Percentiles rank a stretch among this genome's conserved stretches.
phyloP scores from a whole-genome alignment of 2,329 filamentous ascomycete genomes.

The Diaporthe citri region DNA sequence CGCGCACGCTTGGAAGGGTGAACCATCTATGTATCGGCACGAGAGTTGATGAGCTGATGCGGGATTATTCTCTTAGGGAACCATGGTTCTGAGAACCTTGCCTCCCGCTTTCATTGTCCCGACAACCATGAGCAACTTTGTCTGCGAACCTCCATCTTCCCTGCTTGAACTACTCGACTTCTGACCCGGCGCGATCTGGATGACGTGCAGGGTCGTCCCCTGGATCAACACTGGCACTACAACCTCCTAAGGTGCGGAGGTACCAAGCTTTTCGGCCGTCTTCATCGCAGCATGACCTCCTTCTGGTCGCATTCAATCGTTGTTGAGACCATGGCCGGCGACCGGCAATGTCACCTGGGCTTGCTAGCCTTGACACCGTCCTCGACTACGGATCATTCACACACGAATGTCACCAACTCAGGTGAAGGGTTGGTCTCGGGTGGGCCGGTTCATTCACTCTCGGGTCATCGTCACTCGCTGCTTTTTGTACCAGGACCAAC shows the following conservation, averaged over 20 bases:
- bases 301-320: no score
- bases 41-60: neutral
- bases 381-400: neutral
- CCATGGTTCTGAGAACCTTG: neutral
- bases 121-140: neutral
- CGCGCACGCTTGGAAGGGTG: no score
- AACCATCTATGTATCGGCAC: no score
- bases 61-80: neutral
- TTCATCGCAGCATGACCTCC: neutral
- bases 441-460: neutral
- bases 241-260: neutral
- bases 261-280: neutral
- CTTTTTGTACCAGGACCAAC: conserved; percentile 3
- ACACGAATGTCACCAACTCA: neutral
- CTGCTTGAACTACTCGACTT: neutral
- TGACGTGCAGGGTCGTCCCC: neutral
- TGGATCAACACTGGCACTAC: neutral
- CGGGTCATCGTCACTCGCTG: neutral
- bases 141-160: neutral
- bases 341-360: neutral
- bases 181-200: neutral
- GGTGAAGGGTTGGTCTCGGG: neutral
- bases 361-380: neutral
- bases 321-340: neutral
- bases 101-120: neutral